Evolutionary conservation across 208 protist genomes (phyloP).

Genomic region (Leishmania braziliensis): DNA sequence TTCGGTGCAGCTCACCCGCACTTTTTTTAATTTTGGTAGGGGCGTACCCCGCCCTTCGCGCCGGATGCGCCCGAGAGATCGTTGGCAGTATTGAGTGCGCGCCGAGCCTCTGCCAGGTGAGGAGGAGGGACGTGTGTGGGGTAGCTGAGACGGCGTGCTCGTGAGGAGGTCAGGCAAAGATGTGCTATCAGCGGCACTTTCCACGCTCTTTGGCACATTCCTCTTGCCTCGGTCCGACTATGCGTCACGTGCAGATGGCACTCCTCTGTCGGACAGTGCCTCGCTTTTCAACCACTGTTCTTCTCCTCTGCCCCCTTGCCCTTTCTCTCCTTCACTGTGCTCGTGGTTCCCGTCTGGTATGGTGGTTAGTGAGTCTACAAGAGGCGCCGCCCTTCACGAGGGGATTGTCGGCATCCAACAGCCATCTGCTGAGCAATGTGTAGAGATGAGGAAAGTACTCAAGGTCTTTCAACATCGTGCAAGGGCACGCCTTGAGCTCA

Average conservation of each 20-base stretch:
- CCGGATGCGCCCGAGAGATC: neutral
- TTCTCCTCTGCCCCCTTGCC: neutral
- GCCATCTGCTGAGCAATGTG: constrained; percentile 18
- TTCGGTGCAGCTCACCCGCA: neutral
- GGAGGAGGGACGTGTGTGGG: neutral
- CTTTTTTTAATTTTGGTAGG: neutral
- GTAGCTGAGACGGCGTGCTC: neutral
- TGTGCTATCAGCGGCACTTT: neutral
- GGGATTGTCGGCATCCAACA: neutral
- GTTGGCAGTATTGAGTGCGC: neutral
- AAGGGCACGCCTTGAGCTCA: constrained; percentile 49
- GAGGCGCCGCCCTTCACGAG: neutral
- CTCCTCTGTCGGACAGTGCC: neutral
- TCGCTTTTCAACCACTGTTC: neutral
- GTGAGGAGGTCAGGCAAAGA: neutral
- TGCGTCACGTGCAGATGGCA: neutral
- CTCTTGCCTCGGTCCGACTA: neutral
- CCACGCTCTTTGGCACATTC: neutral
- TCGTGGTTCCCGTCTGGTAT: neutral
- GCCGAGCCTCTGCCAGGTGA: too few relatives aligned
- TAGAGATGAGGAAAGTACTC: constrained; percentile 47
- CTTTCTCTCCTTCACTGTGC: neutral
- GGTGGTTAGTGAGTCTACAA: neutral
- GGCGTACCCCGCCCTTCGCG: neutral
- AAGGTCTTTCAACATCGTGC: constrained; percentile 30